phyloP scores from a whole-genome alignment of 139 green algal species.

The Astrephomene gubernaculifera region DNA sequence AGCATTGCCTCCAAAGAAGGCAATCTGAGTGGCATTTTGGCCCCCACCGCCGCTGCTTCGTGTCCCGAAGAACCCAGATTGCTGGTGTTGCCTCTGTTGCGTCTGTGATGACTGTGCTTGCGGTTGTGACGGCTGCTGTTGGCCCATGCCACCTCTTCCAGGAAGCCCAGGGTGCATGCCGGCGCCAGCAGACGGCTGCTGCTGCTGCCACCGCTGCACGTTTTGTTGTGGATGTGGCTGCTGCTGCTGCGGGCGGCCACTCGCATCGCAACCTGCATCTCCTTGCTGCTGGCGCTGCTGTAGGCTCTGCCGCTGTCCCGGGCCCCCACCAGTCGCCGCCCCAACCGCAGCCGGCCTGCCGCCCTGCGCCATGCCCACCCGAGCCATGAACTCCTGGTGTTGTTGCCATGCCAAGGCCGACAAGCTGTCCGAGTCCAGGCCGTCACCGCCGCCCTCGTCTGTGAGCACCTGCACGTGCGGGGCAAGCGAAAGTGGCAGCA shows the following conservation, averaged over 20 bases:
- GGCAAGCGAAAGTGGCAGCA: no score
- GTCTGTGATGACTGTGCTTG: no score
- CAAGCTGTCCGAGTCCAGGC: neutral
- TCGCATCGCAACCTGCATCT: no score
- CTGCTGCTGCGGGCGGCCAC: neutral
- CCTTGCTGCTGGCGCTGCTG: neutral
- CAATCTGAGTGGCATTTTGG: no score
- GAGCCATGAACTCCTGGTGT: constrained; percentile 37
- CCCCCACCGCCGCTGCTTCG: no score
- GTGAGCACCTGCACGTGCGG: neutral
- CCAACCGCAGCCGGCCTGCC: neutral
- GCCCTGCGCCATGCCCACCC: neutral
- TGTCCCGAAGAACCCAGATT: no score
- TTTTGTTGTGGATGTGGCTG: neutral
- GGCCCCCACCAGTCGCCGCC: neutral
- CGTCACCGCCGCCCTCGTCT: neutral
- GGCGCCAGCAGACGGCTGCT: neutral
- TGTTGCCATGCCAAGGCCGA: constrained; percentile 34
- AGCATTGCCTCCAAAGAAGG: no score
- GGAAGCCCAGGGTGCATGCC: no score
- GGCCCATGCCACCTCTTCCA: no score
- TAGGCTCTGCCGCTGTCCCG: neutral
- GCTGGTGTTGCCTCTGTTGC: no score
- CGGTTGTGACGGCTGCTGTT: no score
- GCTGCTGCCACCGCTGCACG: neutral